A percentile compares a stretch with the other conserved stretches of the same genome.
phyloP scores from a whole-genome alignment of 2,329 filamentous ascomycete species.

The Zasmidium angulare region DNA sequence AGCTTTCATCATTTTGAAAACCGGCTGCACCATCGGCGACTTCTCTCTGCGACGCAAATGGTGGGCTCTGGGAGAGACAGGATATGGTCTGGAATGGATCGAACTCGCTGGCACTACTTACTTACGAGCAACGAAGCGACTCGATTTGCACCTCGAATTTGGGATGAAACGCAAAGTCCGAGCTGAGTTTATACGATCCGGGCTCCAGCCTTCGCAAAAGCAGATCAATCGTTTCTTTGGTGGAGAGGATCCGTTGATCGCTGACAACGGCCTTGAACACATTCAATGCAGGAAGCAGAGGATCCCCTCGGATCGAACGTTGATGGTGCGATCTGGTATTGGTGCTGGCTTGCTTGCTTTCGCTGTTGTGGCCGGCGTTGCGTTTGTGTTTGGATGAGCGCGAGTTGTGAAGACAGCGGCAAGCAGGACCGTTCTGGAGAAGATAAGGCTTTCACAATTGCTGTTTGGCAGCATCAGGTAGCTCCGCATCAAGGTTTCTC shows the following conservation, averaged over 20 bases:
- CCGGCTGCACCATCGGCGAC: background rate
- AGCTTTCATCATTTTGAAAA: background rate
- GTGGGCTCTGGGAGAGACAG: background rate
- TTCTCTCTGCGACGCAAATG: background rate
- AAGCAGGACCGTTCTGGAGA: too few relatives aligned
- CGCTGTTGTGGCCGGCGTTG: too few relatives aligned
- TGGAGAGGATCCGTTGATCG: background rate
- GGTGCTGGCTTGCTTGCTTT: too few relatives aligned
- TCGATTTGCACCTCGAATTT: background rate
- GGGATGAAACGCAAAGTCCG: background rate
- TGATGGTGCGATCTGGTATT: too few relatives aligned
- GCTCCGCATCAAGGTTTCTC: too few relatives aligned
- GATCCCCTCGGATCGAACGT: too few relatives aligned
- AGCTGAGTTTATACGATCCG: background rate
- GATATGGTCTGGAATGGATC: background rate
- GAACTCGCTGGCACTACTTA: background rate
- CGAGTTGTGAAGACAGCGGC: too few relatives aligned
- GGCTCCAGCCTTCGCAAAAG: background rate
- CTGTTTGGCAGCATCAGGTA: too few relatives aligned
- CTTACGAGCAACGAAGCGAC: background rate
- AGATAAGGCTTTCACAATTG: too few relatives aligned
- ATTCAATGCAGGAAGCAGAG: background rate
- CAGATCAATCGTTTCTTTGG: background rate
- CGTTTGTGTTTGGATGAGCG: too few relatives aligned
- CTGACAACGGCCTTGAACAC: background rate